phyloP scores from a whole-genome alignment of 768 basidiomycete genomes.

The Rhizopogon vulgaris region DNA sequence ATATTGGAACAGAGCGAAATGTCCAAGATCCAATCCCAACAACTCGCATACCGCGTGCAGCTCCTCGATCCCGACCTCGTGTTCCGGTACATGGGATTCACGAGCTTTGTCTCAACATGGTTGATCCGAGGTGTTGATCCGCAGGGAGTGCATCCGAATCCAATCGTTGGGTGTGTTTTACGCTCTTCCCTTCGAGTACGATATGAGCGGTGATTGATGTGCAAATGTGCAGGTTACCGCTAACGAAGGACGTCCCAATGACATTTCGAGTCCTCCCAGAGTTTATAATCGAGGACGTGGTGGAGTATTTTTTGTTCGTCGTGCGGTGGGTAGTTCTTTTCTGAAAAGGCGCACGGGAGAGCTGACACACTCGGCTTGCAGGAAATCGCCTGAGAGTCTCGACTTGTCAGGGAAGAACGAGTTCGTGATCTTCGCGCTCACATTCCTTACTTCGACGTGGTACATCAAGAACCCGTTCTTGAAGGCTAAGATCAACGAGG shows the following conservation, averaged over 20 bases:
- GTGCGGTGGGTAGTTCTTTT: constrained; percentile 54
- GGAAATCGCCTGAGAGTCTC: constrained; percentile 71
- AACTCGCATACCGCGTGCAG: constrained; percentile 80
- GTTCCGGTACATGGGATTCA: constrained; percentile 73
- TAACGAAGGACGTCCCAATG: constrained; percentile 80
- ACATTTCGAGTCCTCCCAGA: constrained; percentile 87
- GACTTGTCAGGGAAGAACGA: constrained; percentile 83
- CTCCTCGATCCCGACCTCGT: constrained; percentile 83
- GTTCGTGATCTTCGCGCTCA: constrained; percentile 79
- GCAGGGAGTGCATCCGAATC: constrained; percentile 65
- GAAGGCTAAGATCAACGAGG: constrained; percentile 94
- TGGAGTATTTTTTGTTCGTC: constrained; percentile 82
- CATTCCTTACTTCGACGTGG: constrained; percentile 90
- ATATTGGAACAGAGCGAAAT: constrained; percentile 49
- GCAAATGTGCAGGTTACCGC: constrained; percentile 55
- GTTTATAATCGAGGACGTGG: constrained; percentile 89
- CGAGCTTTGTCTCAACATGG: constrained; percentile 92
- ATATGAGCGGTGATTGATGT: too few relatives aligned
- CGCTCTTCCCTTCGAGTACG: too few relatives aligned
- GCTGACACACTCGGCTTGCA: constrained; percentile 14
- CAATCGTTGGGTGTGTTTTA: constrained; percentile 53
- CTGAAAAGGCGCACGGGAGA: background rate
- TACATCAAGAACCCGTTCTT: constrained; percentile 99
- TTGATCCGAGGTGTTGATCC: constrained; percentile 88
- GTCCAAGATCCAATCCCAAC: constrained; percentile 60